phyloP scores from a whole-genome alignment of 2,329 filamentous ascomycete species.

The Penicillium sp. region DNA sequence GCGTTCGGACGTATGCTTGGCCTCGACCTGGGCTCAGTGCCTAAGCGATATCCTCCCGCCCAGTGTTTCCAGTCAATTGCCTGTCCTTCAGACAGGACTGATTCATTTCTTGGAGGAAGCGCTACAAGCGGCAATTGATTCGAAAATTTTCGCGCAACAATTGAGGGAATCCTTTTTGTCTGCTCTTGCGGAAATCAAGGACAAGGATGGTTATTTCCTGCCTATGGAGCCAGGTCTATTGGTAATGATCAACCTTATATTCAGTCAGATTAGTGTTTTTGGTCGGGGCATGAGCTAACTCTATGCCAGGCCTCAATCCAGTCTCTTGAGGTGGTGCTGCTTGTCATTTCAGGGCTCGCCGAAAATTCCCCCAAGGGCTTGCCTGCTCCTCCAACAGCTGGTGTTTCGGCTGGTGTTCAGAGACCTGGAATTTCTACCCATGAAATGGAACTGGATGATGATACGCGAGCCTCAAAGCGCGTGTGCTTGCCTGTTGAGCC shows the following conservation, averaged over 20 bases:
- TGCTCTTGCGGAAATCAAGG: constrained; percentile 24
- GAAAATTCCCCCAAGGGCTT: neutral
- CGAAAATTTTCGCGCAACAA: constrained; percentile 18
- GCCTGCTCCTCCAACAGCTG: neutral
- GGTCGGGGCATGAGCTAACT: constrained; percentile 15
- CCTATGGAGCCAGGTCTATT: constrained; percentile 31
- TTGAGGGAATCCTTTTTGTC: constrained; percentile 29
- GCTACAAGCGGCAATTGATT: constrained; percentile 18
- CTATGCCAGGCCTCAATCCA: constrained; percentile 25
- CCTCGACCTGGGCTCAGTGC: constrained; percentile 31
- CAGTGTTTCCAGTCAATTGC: constrained; percentile 21
- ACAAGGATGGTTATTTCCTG: constrained; percentile 17
- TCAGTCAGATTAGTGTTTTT: neutral
- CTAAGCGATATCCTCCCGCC: constrained; percentile 31
- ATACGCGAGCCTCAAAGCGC: constrained; percentile 34
- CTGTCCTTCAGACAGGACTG: constrained; percentile 32
- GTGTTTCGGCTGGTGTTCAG: constrained; percentile 7
- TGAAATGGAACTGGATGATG: constrained; percentile 15
- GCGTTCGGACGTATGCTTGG: constrained; percentile 27
- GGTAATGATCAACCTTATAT: constrained; percentile 23
- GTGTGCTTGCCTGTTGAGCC: constrained; percentile 37
- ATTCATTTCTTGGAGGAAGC: constrained; percentile 31
- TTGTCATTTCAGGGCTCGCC: neutral
- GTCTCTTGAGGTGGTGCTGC: constrained; percentile 13
- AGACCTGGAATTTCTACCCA: constrained; percentile 1